phyloP scores from a whole-genome alignment of 495 filamentous ascomycete genomes.

The Neurospora tetrasperma region DNA sequence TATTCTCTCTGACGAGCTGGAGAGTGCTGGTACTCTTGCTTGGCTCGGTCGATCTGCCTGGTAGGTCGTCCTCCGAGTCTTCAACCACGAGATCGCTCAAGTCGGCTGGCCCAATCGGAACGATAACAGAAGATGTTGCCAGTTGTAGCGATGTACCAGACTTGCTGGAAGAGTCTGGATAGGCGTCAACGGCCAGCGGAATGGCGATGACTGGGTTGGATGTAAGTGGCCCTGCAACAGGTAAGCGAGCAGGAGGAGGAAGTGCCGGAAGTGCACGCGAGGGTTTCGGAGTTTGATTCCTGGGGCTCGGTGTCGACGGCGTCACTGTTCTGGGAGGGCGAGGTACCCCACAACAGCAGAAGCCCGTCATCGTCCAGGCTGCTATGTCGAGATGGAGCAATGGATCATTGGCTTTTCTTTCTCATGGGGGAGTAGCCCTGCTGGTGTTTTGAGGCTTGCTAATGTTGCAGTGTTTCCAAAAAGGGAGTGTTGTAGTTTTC shows the following conservation, averaged over 20 bases:
- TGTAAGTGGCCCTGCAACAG: constrained; percentile 12
- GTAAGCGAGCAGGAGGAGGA: constrained; percentile 15
- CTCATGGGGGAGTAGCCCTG: not conserved
- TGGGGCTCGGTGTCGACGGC: constrained; percentile 11
- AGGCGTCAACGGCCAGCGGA: not conserved
- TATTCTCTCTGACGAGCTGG: constrained; percentile 26
- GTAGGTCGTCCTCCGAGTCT: constrained; percentile 28
- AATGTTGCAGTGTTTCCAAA: not conserved
- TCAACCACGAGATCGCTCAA: constrained; percentile 29
- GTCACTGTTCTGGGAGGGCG: constrained; percentile 21
- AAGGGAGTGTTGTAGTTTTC: not conserved
- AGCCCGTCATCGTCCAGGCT: constrained; percentile 25
- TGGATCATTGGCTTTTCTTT: not conserved
- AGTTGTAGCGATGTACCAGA: constrained; percentile 8
- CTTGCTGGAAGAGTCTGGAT: not conserved
- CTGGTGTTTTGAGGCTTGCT: not conserved
- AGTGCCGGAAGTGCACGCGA: constrained; percentile 10
- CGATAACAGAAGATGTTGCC: constrained; percentile 1
- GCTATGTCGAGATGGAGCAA: not conserved
- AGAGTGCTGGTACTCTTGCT: constrained; percentile 28
- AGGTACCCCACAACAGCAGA: constrained; percentile 29
- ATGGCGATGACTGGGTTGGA: constrained; percentile 9
- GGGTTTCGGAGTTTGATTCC: constrained; percentile 2
- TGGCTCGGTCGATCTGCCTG: constrained; percentile 6
- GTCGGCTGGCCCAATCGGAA: constrained; percentile 12